Evolutionary conservation across 345 rosid species (phyloP), one percentile per base, ranked within the genome.

Genomic region (Corchorus capsularis): DNA sequence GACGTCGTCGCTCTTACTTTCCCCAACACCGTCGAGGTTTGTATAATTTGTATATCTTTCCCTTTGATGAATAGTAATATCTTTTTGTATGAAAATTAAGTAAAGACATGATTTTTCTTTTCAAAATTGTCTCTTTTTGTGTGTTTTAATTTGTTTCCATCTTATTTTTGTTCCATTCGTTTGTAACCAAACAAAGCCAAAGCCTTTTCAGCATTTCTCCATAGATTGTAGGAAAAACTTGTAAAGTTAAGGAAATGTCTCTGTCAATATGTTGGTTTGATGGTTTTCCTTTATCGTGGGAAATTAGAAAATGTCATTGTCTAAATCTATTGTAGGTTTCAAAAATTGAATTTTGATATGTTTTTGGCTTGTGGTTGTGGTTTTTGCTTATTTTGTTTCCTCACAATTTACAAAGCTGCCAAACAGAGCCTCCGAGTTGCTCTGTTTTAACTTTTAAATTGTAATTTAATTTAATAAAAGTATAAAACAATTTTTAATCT

Each of bases 21-120:
- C 76, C 88, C 88, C 37, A 90, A 90, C 78, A 76, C 86, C 41
- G 87, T 93, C 37, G 98, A 94, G 96, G 97, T 92, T 69, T 0
- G 53, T 20, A 22, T 9, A 4, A 96, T 92, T 69, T 0, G 53
- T 20, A 22, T 9, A 4, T 34, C 4, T 13, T 52, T 69, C 9
- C 65, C 37, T 14, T 27, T 62, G 13, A 10, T 49, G n/a, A n/a
- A n/a, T n/a, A n/a, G n/a, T 6, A 14, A 17, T 32, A 6, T 8
- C 9, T 19, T 1, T 9, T 16, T 4, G 41, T 27, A 8, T 32
- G 17, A 22, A 47, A 67, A 47, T 22, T 5, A 13, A n/a, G 12
- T 5, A 54, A n/a, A 39, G 39, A 11, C 22, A 43, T 37, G 1
- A 17, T 13, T 49, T 49, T 34, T 13, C 17, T 49, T 22, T 22